Base-by-base conservation (phyloP, 495 filamentous ascomycete species). In the Neurospora sp. region DNA sequence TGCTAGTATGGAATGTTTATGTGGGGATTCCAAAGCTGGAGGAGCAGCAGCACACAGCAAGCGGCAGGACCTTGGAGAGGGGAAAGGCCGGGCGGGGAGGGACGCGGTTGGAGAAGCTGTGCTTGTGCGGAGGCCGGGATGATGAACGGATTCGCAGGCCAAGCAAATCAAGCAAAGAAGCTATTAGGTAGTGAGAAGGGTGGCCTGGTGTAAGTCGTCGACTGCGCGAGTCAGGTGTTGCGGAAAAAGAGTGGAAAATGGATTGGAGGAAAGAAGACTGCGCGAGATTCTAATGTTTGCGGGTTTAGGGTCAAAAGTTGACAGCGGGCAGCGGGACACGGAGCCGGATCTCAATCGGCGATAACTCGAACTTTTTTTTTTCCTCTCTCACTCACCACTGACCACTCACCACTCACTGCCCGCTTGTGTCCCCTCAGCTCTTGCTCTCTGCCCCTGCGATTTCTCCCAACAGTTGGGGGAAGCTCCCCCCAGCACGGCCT, bases 271-370 rank as follows among this genome's bases (percentile, higher is more conserved):
- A 61, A 35, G 27, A 61, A 61, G 45, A 53, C 45, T 59, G 20
- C 48, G 48, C 48, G 48, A 31, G 48, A 48, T 48, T 45, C 18
- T 4, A 59, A 27, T 10, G 20, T 59, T 59, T 59, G 45, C 45
- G 10, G 45, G 45, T 31, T 31, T 31, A 31, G 27, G 27, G 27
- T 31, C 27, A 31, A 31, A 65, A 16, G 53, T 16, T 31, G 53
- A 37, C 27, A 65, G 31, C 53, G 20, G 48, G 48, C 20, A 59
- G 48, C 53, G 53, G 53, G 53, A 65, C 53, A 65, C 27, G 72
- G 76, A 74, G 76, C 77, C 74, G 77, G 75, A 73, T 74, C 72
- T 76, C 73, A 72, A 82, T 78, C 81, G 79, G 77, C 69, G 77
- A 75, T 71, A 72, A 72, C 40, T 70, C 74, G 74, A 77, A 74